Evolutionary conservation across 352 stramenopile genomes (phyloP).

Genomic region (Phytophthora tentaculata): DNA sequence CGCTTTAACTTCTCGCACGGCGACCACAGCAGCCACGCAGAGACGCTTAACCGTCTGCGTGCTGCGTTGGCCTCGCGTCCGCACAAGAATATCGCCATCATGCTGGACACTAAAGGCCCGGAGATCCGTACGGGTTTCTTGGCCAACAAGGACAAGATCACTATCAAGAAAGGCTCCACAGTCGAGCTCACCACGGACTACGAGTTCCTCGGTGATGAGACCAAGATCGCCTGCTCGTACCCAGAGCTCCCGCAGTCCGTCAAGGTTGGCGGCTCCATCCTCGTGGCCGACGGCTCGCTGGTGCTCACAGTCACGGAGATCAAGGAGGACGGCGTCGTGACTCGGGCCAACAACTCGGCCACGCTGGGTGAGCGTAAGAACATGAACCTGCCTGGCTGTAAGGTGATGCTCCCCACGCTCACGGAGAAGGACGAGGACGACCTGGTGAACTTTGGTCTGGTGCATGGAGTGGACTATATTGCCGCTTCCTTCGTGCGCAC

Average conservation of each 20-base stretch:
- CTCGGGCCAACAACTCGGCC: slow-evolving; percentile 79
- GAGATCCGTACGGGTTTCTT: slow-evolving; percentile 95
- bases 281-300: slow-evolving; percentile 95
- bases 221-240: slow-evolving; percentile 90
- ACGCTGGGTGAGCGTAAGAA: slow-evolving; percentile 94
- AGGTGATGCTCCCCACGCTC: slow-evolving; percentile 92
- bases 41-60: slow-evolving; percentile 74
- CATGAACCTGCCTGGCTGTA: slow-evolving; percentile 95
- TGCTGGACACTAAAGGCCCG: slow-evolving; percentile 97
- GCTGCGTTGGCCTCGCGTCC: slow-evolving; percentile 60
- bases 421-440: slow-evolving; percentile 94
- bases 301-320: slow-evolving; percentile 91
- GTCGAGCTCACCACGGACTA: slow-evolving; percentile 72
- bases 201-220: slow-evolving; percentile 38
- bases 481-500: slow-evolving; percentile 98
- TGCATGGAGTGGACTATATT: slow-evolving; percentile 97
- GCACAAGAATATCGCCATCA: slow-evolving; percentile 88
- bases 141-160: slow-evolving; percentile 50
- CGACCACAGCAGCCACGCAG: slow-evolving; percentile 88
- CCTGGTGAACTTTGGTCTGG: slow-evolving; percentile 95
- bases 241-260: slow-evolving; percentile 92
- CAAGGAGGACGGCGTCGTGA: slow-evolving; percentile 80
- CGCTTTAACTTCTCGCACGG: slow-evolving; percentile 99
- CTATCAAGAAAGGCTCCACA: slow-evolving; percentile 64
- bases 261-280: slow-evolving; percentile 90